Percentiles rank a stretch among this genome's conserved stretches.
Conservation (phyloP, 2,329 filamentous ascomycete genomes). For the Erysiphe pulchra region DNA sequence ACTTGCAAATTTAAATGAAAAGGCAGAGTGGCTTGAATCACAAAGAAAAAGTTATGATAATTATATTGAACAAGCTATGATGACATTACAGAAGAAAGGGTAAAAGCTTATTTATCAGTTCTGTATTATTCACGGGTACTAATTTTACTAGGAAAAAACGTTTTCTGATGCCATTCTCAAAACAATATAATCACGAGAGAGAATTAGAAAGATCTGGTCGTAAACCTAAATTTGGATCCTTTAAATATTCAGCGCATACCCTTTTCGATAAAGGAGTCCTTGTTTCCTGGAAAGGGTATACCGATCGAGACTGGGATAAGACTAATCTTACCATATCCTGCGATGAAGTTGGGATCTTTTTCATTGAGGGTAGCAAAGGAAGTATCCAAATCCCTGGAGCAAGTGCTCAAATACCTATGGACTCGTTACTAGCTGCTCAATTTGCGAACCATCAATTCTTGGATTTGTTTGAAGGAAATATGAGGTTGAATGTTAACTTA, state of each 20-base stretch:
- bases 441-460: conserved; percentile 95
- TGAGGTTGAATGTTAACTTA: conserved; percentile 87
- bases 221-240: conserved; percentile 90
- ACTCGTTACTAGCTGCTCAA: conserved; percentile 85
- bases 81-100: conserved; percentile 90
- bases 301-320: conserved; percentile 64
- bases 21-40: conserved; percentile 78
- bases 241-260: conserved; percentile 81
- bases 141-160: conserved; percentile 42
- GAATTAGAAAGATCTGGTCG: conserved; percentile 81
- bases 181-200: conserved; percentile 95
- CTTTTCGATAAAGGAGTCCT: conserved; percentile 85
- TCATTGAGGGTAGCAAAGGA: conserved; percentile 69
- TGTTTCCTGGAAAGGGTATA: conserved; percentile 69
- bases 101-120: conserved; percentile 16
- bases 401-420: conserved; percentile 66
- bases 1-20: conserved; percentile 49
- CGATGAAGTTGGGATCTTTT: conserved; percentile 84
- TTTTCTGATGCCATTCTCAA: conserved; percentile 88
- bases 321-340: conserved; percentile 86
- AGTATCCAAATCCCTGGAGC: conserved; percentile 92
- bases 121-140: conserved; percentile 3
- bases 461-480: conserved; percentile 64
- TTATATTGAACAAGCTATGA: conserved; percentile 97
- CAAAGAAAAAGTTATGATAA: conserved; percentile 96